Percentiles rank a stretch among this genome's conserved stretches.
Evolutionary conservation across 352 stramenopile species (phyloP).

Genomic region (Globisporangium nagaii): DNA sequence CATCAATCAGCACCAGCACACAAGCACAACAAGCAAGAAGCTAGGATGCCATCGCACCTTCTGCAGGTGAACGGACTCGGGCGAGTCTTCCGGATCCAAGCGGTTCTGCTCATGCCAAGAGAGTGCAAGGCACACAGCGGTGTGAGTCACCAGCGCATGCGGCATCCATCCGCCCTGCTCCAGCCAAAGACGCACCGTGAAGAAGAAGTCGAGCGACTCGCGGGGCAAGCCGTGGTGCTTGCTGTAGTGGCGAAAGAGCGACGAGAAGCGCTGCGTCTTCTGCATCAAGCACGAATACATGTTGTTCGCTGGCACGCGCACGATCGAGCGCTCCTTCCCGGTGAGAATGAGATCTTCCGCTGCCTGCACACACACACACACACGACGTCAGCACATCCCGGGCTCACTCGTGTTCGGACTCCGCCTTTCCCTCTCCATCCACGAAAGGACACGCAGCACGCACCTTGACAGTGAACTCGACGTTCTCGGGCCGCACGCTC

Average conservation of each 20-base stretch:
- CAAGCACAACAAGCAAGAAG: neutral
- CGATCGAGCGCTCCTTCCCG: conserved; percentile 77
- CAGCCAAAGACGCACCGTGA: conserved; percentile 58
- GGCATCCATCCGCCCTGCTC: neutral
- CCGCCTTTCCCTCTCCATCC: neutral
- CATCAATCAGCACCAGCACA: conserved; percentile 1
- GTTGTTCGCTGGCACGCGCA: conserved; percentile 81
- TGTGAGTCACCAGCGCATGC: no score
- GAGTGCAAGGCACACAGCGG: neutral
- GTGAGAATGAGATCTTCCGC: conserved; percentile 72
- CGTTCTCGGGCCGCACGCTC: conserved; percentile 87
- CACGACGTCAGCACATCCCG: no score
- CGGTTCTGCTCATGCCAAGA: conserved; percentile 36
- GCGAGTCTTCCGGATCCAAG: conserved; percentile 74
- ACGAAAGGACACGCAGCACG: no score
- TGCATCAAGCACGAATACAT: conserved; percentile 96
- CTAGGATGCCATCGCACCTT: conserved; percentile 32
- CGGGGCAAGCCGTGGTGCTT: conserved; percentile 97
- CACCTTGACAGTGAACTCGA: conserved; percentile 95
- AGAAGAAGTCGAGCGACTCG: conserved; percentile 97
- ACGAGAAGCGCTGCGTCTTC: conserved; percentile 97
- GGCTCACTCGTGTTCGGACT: no score
- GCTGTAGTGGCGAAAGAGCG: conserved; percentile 97
- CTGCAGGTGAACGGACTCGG: conserved; percentile 80
- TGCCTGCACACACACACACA: conserved; percentile 24